Conservation (phyloP, 2,329 filamentous ascomycete genomes). For the Pestalotiopsis sp. region DNA sequence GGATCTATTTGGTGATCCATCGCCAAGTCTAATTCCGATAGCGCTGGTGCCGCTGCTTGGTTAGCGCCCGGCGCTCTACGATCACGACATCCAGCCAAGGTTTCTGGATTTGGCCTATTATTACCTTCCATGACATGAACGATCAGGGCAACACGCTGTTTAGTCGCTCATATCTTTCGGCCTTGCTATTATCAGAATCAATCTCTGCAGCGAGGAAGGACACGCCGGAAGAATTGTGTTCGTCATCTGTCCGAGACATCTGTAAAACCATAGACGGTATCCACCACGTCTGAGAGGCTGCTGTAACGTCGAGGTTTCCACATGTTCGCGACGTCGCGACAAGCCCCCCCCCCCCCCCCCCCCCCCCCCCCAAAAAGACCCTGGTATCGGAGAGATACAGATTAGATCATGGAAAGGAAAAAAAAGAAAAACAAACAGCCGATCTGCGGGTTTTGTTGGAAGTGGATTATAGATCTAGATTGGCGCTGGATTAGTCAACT, state of each 20-base stretch:
- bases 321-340: constrained; percentile 8
- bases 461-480: too few relatives aligned
- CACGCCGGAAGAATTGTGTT: not conserved
- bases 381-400: not conserved
- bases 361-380: not conserved
- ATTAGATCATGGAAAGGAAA: not conserved
- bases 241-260: constrained; percentile 12
- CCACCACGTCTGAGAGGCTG: not conserved
- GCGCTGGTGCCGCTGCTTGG: not conserved
- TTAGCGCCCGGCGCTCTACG: not conserved
- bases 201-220: not conserved
- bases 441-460: not conserved
- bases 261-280: constrained; percentile 1
- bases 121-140: too few relatives aligned
- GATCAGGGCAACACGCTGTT: too few relatives aligned
- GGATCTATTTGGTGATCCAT: not conserved
- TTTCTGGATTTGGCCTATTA: not conserved
- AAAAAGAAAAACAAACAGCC: not conserved
- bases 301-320: constrained; percentile 5
- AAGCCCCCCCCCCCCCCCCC: not conserved
- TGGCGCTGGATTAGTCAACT: not conserved
- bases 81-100: not conserved
- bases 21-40: not conserved
- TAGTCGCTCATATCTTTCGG: too few relatives aligned
- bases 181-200: too few relatives aligned